Conservation (phyloP, 176 grass and related monocot genomes). For the Rhynchospora pubera region DNA sequence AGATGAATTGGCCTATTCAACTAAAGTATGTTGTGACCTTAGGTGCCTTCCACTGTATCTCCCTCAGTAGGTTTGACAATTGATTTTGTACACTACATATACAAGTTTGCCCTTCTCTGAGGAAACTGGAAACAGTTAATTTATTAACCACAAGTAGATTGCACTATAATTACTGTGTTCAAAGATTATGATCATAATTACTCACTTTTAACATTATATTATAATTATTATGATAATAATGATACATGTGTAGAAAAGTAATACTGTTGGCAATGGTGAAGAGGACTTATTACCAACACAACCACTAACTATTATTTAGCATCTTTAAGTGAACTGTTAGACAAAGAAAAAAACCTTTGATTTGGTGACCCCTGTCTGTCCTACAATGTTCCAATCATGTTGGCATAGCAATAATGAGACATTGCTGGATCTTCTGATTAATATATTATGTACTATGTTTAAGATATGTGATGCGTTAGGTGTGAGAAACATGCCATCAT, state of each 20-base stretch:
- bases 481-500: slow-evolving; percentile 19
- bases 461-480: neutral
- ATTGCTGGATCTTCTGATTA: neutral
- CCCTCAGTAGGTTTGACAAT: neutral
- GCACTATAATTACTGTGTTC: neutral
- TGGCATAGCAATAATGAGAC: neutral
- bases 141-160: neutral
- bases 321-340: neutral
- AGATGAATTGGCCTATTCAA: neutral
- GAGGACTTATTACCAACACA: neutral
- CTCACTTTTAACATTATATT: neutral
- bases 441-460: neutral
- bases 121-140: neutral
- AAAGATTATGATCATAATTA: neutral
- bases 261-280: neutral
- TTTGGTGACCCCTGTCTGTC: slow-evolving; percentile 12
- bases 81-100: neutral
- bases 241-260: neutral
- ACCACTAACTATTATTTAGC: neutral
- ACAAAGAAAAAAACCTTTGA: neutral
- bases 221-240: slow-evolving; percentile 1
- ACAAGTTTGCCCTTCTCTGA: neutral
- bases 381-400: slow-evolving; percentile 12
- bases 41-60: neutral
- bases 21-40: neutral